A percentile compares a stretch with the other conserved stretches of the same genome.
Conservation (phyloP, 768 basidiomycete species). For the Panus rudis region DNA sequence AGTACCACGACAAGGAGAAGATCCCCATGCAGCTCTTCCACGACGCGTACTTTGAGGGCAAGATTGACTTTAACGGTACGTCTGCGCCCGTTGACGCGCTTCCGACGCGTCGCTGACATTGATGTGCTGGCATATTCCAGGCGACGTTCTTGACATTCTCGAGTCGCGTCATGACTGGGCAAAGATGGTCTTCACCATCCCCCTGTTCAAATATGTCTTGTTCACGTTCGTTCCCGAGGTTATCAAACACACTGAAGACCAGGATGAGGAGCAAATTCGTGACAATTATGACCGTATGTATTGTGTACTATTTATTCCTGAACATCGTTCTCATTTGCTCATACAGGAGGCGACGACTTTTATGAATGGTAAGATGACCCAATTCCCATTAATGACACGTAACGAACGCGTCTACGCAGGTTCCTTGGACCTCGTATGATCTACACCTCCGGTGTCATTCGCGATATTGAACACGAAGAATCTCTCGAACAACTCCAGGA, state of each 20-base stretch:
- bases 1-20: slow-evolving; percentile 80
- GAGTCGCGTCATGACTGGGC: slow-evolving; percentile 97
- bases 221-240: slow-evolving; percentile 88
- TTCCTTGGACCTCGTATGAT: slow-evolving; percentile 96
- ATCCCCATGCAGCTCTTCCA: slow-evolving; percentile 98
- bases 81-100: slow-evolving; percentile 10
- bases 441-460: slow-evolving; percentile 90
- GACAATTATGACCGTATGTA: slow-evolving; percentile 87
- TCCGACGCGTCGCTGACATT: neutral
- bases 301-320: neutral
- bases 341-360: slow-evolving; percentile 85
- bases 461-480: slow-evolving; percentile 62
- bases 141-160: slow-evolving; percentile 88
- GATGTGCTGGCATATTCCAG: slow-evolving; percentile 30
- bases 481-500: slow-evolving; percentile 94
- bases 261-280: slow-evolving; percentile 94
- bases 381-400: neutral
- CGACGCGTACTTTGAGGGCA: slow-evolving; percentile 94
- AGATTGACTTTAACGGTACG: slow-evolving; percentile 92
- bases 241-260: slow-evolving; percentile 79
- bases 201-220: slow-evolving; percentile 93
- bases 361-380: slow-evolving; percentile 62
- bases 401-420: slow-evolving; percentile 34
- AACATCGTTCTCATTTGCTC: slow-evolving; percentile 2
- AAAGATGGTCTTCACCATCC: slow-evolving; percentile 81